phyloP scores from a whole-genome alignment of 345 rosid genomes.

The Gossypium turneri region DNA sequence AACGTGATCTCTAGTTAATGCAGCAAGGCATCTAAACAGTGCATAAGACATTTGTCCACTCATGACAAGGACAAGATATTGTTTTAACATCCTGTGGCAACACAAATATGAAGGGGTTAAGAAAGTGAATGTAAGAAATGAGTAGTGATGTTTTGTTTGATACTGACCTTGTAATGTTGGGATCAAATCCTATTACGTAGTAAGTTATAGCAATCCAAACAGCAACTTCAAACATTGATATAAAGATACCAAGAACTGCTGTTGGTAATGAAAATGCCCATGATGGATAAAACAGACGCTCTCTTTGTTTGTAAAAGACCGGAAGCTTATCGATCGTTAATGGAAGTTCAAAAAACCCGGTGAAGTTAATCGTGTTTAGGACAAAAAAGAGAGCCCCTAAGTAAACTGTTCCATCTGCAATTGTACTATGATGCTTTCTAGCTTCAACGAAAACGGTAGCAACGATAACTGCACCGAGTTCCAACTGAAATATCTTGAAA shows the following conservation, averaged over 20 bases:
- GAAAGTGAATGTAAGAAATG: neutral
- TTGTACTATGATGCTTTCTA: conserved; percentile 5
- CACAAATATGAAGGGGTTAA: neutral
- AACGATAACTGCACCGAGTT: neutral
- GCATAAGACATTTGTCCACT: conserved; percentile 49
- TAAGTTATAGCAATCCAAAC: conserved; percentile 59
- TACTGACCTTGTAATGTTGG: conserved; percentile 52
- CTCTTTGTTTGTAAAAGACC: conserved; percentile 81
- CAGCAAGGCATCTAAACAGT: conserved; percentile 52
- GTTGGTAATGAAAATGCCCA: conserved; percentile 76
- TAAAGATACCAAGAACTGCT: conserved; percentile 71
- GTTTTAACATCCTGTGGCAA: conserved; percentile 43
- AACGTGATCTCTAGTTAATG: conserved; percentile 42
- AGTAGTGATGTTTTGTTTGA: neutral
- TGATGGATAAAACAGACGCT: conserved; percentile 65
- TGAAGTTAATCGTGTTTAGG: conserved; percentile 45
- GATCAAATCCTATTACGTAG: conserved; percentile 68
- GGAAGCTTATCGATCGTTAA: conserved; percentile 79
- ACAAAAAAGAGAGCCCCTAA: conserved; percentile 61
- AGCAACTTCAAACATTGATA: conserved; percentile 59
- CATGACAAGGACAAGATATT: conserved; percentile 38
- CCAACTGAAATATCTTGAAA: conserved; percentile 42
- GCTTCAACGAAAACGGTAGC: conserved; percentile 8
- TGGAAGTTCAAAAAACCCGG: conserved; percentile 65
- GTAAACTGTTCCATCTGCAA: conserved; percentile 47